These are phyloP conservation scores for Xylariaceae sp. DNA, from an alignment of 2,329 filamentous ascomycete species.

Conservation along the genomic window DNA sequence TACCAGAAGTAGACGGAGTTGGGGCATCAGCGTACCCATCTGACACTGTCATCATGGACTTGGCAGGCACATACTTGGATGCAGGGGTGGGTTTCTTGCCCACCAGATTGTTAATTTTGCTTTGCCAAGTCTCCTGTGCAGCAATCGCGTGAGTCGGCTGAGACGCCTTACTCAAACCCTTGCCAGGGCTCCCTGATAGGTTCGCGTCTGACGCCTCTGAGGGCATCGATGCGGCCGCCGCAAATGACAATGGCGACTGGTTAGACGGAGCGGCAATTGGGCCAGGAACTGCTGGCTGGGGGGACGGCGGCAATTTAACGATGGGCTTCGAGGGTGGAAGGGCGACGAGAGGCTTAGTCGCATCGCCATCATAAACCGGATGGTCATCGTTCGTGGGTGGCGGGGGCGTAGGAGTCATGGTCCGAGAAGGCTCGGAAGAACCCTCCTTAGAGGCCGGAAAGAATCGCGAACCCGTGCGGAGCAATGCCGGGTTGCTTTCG, in stretches of 20 bases:
- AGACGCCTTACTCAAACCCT: slow-evolving; percentile 23
- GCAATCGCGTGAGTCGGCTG: slow-evolving; percentile 30
- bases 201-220: slow-evolving; percentile 11
- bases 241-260: slow-evolving; percentile 41
- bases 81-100: slow-evolving; percentile 55
- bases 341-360: slow-evolving; percentile 60
- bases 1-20: slow-evolving; percentile 44
- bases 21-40: slow-evolving; percentile 67
- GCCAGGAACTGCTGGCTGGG: slow-evolving; percentile 38
- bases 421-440: slow-evolving; percentile 36
- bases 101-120: slow-evolving; percentile 73
- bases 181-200: slow-evolving; percentile 21
- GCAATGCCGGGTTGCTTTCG: slow-evolving; percentile 3
- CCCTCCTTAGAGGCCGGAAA: slow-evolving; percentile 49
- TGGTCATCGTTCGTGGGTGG: slow-evolving; percentile 66
- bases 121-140: slow-evolving; percentile 61
- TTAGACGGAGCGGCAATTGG: slow-evolving; percentile 31
- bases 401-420: slow-evolving; percentile 62
- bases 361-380: slow-evolving; percentile 66
- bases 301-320: slow-evolving; percentile 75
- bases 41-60: slow-evolving; percentile 62
- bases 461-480: slow-evolving; percentile 51
- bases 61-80: slow-evolving; percentile 56
- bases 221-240: slow-evolving; percentile 33
- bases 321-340: slow-evolving; percentile 66